phyloP scores from a whole-genome alignment of 73 alveolate genomes.

The Stentor coeruleus region DNA sequence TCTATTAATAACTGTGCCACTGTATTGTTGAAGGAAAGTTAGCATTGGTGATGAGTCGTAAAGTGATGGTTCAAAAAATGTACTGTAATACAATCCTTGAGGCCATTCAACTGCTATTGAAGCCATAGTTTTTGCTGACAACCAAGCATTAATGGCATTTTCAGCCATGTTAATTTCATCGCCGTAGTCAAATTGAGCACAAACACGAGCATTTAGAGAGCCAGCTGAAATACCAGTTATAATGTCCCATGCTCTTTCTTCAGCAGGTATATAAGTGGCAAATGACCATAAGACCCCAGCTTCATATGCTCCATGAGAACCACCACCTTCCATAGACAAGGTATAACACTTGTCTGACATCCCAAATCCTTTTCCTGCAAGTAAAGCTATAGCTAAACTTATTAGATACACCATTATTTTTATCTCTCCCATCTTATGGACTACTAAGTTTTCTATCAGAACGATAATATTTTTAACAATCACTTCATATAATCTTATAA shows the following conservation, averaged over 20 bases:
- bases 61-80: neutral
- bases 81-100: neutral
- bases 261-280: constrained; percentile 32
- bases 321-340: constrained; percentile 58
- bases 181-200: neutral
- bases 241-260: constrained; percentile 46
- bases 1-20: neutral
- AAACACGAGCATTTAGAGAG: constrained; percentile 37
- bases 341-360: constrained; percentile 50
- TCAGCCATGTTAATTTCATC: neutral
- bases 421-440: too few relatives aligned
- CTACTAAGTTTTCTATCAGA: too few relatives aligned
- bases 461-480: too few relatives aligned
- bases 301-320: constrained; percentile 57
- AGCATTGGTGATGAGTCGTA: neutral
- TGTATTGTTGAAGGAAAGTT: neutral
- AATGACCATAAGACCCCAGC: constrained; percentile 50
- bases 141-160: neutral
- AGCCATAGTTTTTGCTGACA: neutral
- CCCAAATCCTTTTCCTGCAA: too few relatives aligned
- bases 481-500: too few relatives aligned
- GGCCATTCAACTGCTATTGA: neutral
- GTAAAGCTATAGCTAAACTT: too few relatives aligned
- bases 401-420: too few relatives aligned
- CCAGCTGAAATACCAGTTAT: constrained; percentile 63